These are phyloP conservation scores for Termitomyces sp. DNA, from an alignment of 768 basidiomycete genomes.

Conservation along the genomic window DNA sequence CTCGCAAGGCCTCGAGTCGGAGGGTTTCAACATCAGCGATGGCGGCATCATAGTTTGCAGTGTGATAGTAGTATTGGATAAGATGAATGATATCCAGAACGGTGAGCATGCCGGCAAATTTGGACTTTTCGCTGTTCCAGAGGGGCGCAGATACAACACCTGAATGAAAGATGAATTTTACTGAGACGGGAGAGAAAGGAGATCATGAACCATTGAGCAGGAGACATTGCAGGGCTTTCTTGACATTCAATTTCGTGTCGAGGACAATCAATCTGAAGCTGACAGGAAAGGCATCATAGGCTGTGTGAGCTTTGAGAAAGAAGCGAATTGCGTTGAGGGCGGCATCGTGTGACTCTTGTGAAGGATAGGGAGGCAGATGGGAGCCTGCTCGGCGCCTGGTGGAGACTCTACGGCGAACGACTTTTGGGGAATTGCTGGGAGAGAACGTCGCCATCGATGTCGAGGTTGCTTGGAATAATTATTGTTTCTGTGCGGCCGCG, in stretches of 20 bases:
- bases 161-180: constrained; percentile 28
- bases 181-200: constrained; percentile 2
- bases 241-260: constrained; percentile 93
- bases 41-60: constrained; percentile 80
- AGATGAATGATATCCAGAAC: constrained; percentile 99
- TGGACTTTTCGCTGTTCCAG: constrained; percentile 93
- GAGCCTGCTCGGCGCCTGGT: constrained; percentile 56
- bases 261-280: constrained; percentile 95
- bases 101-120: constrained; percentile 97
- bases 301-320: constrained; percentile 81
- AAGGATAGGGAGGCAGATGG: constrained; percentile 51
- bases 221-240: constrained; percentile 88
- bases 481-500: neutral
- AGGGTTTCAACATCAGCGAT: constrained; percentile 91
- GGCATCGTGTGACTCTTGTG: constrained; percentile 62
- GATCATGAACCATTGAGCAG: constrained; percentile 63
- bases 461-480: constrained; percentile 10
- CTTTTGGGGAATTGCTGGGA: constrained; percentile 47
- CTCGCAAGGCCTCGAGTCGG: constrained; percentile 83
- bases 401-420: constrained; percentile 50
- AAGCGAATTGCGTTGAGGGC: constrained; percentile 69
- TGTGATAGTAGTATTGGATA: constrained; percentile 97
- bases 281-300: constrained; percentile 97
- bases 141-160: constrained; percentile 97
- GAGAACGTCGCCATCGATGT: constrained; percentile 43